Conservation (phyloP, 2,329 filamentous ascomycete species). For the Hortaea sp. region DNA sequence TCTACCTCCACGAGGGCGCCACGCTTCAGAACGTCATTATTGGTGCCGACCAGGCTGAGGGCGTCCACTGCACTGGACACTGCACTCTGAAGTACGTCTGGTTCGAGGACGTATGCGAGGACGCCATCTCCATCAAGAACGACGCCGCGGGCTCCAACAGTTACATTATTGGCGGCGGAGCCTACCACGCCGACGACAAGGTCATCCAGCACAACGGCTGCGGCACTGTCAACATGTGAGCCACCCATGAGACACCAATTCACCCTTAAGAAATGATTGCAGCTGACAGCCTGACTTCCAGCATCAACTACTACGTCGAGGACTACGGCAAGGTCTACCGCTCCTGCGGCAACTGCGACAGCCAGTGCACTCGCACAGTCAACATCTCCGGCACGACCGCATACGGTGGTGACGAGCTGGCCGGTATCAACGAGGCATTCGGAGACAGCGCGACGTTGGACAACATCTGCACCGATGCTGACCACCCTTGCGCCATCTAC, state of each 20-base stretch:
- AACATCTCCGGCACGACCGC: conserved; percentile 36
- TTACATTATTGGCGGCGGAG: conserved; percentile 28
- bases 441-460: conserved; percentile 35
- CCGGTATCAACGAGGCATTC: conserved; percentile 38
- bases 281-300: no score
- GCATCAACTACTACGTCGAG: conserved; percentile 31
- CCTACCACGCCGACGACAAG: conserved; percentile 29
- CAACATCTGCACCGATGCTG: conserved; percentile 26
- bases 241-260: conserved; percentile 2
- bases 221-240: conserved; percentile 25
- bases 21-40: conserved; percentile 46
- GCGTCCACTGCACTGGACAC: conserved; percentile 41
- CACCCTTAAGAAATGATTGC: no score
- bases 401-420: conserved; percentile 33
- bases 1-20: conserved; percentile 43
- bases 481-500: conserved; percentile 20
- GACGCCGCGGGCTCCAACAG: conserved; percentile 11
- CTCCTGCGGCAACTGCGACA: conserved; percentile 41
- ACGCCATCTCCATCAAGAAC: conserved; percentile 25
- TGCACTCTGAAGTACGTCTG: conserved; percentile 41
- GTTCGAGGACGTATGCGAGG: conserved; percentile 32
- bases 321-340: conserved; percentile 42
- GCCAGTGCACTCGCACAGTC: conserved; percentile 32
- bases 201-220: conserved; percentile 35
- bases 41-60: conserved; percentile 41